A percentile compares a stretch with the other conserved stretches of the same genome.
Conservation (phyloP, 73 alveolate genomes). For the Effrenium voratum region DNA sequence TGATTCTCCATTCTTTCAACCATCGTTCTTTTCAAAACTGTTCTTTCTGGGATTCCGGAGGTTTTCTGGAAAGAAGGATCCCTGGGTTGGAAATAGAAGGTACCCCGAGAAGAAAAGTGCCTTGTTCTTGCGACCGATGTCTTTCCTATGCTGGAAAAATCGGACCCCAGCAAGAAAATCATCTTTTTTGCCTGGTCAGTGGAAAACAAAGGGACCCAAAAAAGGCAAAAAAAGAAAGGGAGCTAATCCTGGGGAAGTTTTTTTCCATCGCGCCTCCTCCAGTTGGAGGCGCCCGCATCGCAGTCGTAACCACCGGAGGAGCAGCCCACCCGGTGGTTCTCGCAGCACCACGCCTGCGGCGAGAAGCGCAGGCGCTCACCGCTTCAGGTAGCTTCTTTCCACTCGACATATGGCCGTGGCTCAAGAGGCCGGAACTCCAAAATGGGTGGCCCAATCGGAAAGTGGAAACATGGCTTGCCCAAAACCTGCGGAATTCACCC, state of each 20-base stretch:
- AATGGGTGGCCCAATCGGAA: neutral
- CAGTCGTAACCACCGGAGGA: constrained; percentile 12
- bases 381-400: neutral
- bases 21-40: no score
- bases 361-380: neutral
- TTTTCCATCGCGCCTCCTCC: constrained; percentile 12
- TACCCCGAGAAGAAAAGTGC: neutral
- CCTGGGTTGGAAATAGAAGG: neutral
- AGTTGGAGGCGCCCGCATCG: constrained; percentile 44
- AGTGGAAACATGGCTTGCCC: neutral
- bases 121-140: neutral
- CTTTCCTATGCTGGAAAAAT: neutral
- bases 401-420: neutral
- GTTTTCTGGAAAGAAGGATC: no score
- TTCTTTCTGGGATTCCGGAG: no score
- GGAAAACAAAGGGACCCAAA: no score
- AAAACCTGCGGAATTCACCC: neutral
- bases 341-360: constrained; percentile 75
- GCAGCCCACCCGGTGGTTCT: constrained; percentile 58
- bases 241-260: no score
- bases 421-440: neutral
- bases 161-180: neutral
- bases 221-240: no score
- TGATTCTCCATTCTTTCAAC: no score
- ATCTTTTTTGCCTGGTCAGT: no score